Conservation (phyloP, 2,329 filamentous ascomycete genomes). For the Aspergillus sp. region DNA sequence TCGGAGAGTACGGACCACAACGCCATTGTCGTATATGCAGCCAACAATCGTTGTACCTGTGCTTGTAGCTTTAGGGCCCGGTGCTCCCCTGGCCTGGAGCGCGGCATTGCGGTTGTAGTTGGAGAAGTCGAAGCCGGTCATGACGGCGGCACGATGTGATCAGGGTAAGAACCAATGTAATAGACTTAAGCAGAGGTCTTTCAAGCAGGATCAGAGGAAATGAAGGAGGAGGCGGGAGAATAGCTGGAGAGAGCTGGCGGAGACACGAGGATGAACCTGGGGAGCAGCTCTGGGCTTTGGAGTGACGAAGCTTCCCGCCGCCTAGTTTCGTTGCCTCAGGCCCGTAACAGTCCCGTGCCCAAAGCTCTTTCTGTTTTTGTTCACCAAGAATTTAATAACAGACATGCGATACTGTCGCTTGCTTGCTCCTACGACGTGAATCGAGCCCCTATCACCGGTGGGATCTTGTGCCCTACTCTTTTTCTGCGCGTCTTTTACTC, state of each 20-base stretch:
- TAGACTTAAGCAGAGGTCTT: not conserved
- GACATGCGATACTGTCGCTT: slow-evolving; percentile 3
- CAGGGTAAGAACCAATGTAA: slow-evolving; percentile 24
- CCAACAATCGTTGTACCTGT: slow-evolving; percentile 99
- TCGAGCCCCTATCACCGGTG: slow-evolving; percentile 8
- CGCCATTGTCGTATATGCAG: slow-evolving; percentile 93
- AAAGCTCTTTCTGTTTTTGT: slow-evolving; percentile 29
- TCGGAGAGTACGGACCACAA: slow-evolving; percentile 69
- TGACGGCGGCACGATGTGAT: slow-evolving; percentile 53
- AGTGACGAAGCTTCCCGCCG: slow-evolving; percentile 50
- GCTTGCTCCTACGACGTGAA: not conserved
- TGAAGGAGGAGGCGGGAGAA: not conserved
- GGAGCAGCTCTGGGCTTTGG: slow-evolving; percentile 27
- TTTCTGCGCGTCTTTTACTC: slow-evolving; percentile 17
- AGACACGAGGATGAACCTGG: slow-evolving; percentile 29
- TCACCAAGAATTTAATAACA: slow-evolving; percentile 4
- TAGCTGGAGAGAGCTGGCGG: slow-evolving; percentile 1
- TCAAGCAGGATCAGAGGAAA: not conserved
- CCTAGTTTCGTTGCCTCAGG: slow-evolving; percentile 36
- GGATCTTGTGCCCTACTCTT: slow-evolving; percentile 9
- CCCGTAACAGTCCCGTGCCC: slow-evolving; percentile 21
- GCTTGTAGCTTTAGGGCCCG: slow-evolving; percentile 95
- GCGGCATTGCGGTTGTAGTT: slow-evolving; percentile 99
- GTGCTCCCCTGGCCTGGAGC: slow-evolving; percentile 90
- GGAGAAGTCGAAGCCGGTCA: slow-evolving; percentile 99